Evolutionary conservation across 306 rosid genomes (phyloP).

Genomic region (Malus sylvestris): DNA sequence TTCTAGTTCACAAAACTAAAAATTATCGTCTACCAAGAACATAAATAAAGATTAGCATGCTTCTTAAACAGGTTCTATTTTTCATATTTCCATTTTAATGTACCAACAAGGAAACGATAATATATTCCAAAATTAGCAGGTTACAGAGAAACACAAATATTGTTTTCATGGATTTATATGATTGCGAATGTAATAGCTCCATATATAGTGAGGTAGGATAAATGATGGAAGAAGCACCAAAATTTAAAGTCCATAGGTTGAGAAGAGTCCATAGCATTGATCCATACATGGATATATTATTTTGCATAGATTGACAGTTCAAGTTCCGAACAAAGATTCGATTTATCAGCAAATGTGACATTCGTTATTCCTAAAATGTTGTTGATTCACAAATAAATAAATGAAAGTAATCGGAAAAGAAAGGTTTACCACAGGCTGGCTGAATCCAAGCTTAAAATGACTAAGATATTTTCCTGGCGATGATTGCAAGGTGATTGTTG

Average conservation of each 20-base stretch:
- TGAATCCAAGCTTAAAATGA: conserved; percentile 57
- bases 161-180: background rate
- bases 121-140: background rate
- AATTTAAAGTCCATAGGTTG: too few species aligned
- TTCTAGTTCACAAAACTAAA: background rate
- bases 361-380: background rate
- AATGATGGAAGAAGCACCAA: too few species aligned
- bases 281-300: conserved; percentile 47
- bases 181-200: too few species aligned
- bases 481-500: conserved; percentile 49
- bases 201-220: too few species aligned
- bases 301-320: conserved; percentile 52
- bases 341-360: background rate
- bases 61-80: background rate
- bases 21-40: background rate
- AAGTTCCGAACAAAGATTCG: conserved; percentile 1
- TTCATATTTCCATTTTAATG: background rate
- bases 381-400: background rate
- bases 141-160: background rate
- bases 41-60: background rate
- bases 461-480: conserved; percentile 34
- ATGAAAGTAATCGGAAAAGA: too few species aligned
- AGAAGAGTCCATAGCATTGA: conserved; percentile 45
- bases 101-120: background rate
- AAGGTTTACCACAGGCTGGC: too few species aligned